Percentiles rank a stretch among this genome's conserved stretches.
phyloP scores from a whole-genome alignment of 768 basidiomycete genomes.

The Psilocybe tampanensis region DNA sequence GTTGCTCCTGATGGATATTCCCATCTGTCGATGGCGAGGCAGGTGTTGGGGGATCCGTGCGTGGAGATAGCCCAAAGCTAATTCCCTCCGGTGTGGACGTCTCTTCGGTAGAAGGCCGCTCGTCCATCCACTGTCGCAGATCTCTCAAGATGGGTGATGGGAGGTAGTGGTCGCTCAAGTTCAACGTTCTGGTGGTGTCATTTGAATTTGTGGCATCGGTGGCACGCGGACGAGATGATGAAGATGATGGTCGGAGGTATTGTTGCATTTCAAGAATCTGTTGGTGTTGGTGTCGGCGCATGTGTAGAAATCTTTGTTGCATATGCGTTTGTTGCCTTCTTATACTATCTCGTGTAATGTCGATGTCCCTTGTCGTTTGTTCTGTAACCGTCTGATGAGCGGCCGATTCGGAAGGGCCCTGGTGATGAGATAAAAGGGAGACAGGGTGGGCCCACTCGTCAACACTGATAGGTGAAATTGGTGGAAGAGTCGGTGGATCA shows the following conservation, averaged over 20 bases:
- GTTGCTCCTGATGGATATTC: background rate
- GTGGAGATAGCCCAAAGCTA: background rate
- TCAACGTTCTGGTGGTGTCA: background rate
- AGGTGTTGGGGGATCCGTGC: background rate
- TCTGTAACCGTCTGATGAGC: background rate
- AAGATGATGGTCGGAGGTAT: background rate
- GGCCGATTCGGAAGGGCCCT: background rate
- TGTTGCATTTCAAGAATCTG: background rate
- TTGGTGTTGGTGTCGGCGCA: background rate
- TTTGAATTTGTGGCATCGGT: background rate
- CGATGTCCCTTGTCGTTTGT: background rate
- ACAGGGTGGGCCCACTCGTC: constrained; percentile 3
- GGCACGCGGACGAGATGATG: background rate
- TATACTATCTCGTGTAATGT: background rate
- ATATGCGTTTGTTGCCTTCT: background rate
- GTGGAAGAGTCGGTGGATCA: constrained; percentile 26
- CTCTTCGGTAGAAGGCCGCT: constrained; percentile 2
- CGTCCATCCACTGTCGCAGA: constrained; percentile 26
- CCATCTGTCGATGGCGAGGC: background rate
- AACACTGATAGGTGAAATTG: constrained; percentile 21
- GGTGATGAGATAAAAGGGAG: background rate
- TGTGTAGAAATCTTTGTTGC: background rate
- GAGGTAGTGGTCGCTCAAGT: constrained; percentile 20
- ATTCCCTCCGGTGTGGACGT: background rate
- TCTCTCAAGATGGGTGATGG: constrained; percentile 26